A percentile compares a stretch with the other conserved stretches of the same genome.
Conservation (phyloP, 2,329 filamentous ascomycete species). For the Monosporascus cannonballus region DNA sequence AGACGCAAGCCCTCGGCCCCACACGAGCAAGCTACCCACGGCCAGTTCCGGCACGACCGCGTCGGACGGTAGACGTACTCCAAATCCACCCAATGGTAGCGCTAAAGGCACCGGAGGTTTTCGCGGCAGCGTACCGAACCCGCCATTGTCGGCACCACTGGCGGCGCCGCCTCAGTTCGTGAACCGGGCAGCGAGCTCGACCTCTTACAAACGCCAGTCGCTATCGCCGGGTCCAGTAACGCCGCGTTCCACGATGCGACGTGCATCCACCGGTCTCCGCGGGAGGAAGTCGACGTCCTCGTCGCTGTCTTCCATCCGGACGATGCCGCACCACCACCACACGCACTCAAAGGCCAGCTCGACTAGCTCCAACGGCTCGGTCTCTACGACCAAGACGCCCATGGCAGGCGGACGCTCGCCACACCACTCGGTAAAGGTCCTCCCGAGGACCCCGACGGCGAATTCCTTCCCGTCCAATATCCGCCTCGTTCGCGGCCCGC, state of each 20-base stretch:
- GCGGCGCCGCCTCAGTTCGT: slow-evolving; percentile 25
- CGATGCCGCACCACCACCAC: slow-evolving; percentile 76
- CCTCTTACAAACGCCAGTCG: slow-evolving; percentile 65
- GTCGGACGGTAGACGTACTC: slow-evolving; percentile 42
- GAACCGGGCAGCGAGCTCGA: slow-evolving; percentile 31
- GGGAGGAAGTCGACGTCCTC: slow-evolving; percentile 95
- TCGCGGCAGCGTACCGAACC: slow-evolving; percentile 15
- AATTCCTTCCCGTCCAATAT: slow-evolving; percentile 78
- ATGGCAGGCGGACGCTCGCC: slow-evolving; percentile 64
- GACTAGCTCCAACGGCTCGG: slow-evolving; percentile 74
- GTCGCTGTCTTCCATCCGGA: slow-evolving; percentile 87
- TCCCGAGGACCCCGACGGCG: slow-evolving; percentile 78
- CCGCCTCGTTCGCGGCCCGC: slow-evolving; percentile 64
- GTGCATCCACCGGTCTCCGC: slow-evolving; percentile 74
- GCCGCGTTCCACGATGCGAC: slow-evolving; percentile 77
- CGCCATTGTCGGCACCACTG: slow-evolving; percentile 20
- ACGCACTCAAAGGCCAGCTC: slow-evolving; percentile 92
- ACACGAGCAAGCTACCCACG: slow-evolving; percentile 51
- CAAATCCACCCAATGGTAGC: slow-evolving; percentile 47
- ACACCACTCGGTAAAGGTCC: slow-evolving; percentile 88
- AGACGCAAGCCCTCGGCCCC: slow-evolving; percentile 51
- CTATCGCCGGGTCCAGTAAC: slow-evolving; percentile 83
- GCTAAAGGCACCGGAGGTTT: slow-evolving; percentile 23
- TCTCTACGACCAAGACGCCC: slow-evolving; percentile 62
- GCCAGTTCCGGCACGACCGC: slow-evolving; percentile 29